phyloP scores from a whole-genome alignment of 2,329 filamentous ascomycete species.

The Arthrobotrys musiformis region DNA sequence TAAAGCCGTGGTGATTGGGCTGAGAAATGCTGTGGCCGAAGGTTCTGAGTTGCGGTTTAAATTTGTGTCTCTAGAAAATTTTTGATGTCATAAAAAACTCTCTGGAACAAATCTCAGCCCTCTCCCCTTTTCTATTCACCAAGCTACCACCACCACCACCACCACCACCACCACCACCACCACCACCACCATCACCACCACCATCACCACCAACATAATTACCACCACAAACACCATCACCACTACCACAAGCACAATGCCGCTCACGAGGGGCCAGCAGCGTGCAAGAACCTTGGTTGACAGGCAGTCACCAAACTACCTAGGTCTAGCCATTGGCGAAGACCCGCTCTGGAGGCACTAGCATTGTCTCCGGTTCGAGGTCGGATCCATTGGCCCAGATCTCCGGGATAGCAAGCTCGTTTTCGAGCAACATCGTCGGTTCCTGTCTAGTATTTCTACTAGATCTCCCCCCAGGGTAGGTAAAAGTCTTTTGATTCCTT shows the following conservation, averaged over 20 bases:
- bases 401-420: background rate
- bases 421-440: background rate
- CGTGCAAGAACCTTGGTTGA: background rate
- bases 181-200: slow-evolving; percentile 12
- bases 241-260: slow-evolving; percentile 1
- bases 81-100: too few species aligned
- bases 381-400: background rate
- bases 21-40: too few species aligned
- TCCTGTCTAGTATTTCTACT: background rate
- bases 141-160: background rate
- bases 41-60: too few species aligned
- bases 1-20: too few species aligned
- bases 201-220: background rate
- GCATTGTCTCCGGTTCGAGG: background rate
- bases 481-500: background rate
- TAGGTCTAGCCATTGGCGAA: background rate
- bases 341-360: background rate
- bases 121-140: background rate
- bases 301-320: background rate
- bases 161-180: background rate
- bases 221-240: slow-evolving; percentile 1
- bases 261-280: background rate
- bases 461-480: background rate
- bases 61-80: too few species aligned
- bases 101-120: too few species aligned